Evolutionary conservation across 495 filamentous ascomycete genomes (phyloP).

Genomic region (Aspergillus carlsbadensis): DNA sequence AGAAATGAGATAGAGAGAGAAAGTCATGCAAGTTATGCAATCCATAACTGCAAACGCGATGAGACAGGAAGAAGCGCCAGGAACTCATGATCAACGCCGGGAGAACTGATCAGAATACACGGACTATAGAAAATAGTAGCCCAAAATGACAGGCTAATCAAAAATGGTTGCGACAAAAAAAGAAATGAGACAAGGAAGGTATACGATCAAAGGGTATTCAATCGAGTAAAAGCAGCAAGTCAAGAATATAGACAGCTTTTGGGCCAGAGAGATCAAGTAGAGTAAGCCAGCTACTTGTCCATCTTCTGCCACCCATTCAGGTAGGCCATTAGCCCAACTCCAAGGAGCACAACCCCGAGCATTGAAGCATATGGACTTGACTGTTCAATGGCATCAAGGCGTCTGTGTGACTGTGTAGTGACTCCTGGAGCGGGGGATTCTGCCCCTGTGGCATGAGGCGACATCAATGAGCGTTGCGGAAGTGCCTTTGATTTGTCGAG

Average conservation of each 20-base stretch:
- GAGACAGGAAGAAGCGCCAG: constrained; percentile 24
- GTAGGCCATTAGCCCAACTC: constrained; percentile 91
- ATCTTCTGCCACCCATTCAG: constrained; percentile 83
- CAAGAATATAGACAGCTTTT: neutral
- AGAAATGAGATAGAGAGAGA: constrained; percentile 28
- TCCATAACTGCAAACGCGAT: constrained; percentile 20
- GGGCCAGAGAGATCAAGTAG: neutral
- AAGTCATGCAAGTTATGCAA: constrained; percentile 29
- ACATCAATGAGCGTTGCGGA: constrained; percentile 12
- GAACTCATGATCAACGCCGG: constrained; percentile 19
- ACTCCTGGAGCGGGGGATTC: constrained; percentile 40
- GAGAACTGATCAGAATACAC: constrained; percentile 20
- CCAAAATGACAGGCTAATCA: constrained; percentile 8
- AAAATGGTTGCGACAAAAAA: neutral
- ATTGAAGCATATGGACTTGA: constrained; percentile 83
- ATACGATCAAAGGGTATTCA: constrained; percentile 3
- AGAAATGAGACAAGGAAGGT: constrained; percentile 19
- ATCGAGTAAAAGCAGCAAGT: neutral
- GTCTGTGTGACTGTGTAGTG: constrained; percentile 36
- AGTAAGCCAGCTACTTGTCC: constrained; percentile 48
- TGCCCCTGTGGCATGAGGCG: constrained; percentile 32
- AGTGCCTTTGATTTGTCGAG: neutral
- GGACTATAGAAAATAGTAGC: constrained; percentile 23
- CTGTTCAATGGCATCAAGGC: constrained; percentile 52
- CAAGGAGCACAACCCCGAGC: constrained; percentile 83